phyloP scores from a whole-genome alignment of 305 asterid species.

The Fraxinus sp. region DNA sequence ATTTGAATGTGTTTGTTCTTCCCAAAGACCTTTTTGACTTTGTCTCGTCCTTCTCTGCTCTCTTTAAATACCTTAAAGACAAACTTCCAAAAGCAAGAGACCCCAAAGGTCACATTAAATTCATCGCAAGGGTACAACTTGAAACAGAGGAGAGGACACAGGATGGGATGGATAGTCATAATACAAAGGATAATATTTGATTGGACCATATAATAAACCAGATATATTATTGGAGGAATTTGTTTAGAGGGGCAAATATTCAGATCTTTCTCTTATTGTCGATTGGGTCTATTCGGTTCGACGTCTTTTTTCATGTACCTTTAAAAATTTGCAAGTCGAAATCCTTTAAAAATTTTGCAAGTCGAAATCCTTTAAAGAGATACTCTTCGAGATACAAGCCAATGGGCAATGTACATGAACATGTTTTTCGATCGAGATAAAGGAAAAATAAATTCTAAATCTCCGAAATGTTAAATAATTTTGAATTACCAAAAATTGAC shows the following conservation, averaged over 20 bases:
- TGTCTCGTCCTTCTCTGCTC: background rate
- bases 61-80: background rate
- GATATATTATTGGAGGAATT: background rate
- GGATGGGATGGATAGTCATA: background rate
- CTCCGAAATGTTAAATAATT: background rate
- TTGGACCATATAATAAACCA: background rate
- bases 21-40: background rate
- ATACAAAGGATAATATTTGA: no score
- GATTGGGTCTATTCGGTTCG: background rate
- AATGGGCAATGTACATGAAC: background rate
- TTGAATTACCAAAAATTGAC: background rate
- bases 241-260: background rate
- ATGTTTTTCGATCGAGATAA: background rate
- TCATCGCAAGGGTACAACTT: background rate
- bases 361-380: background rate
- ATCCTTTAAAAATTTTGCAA: background rate
- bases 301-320: background rate
- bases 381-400: background rate
- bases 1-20: background rate
- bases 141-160: background rate
- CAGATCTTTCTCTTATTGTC: no score
- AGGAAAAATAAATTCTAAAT: background rate
- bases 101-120: background rate
- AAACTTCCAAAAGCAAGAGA: background rate
- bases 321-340: background rate